A percentile compares a stretch with the other conserved stretches of the same genome.
Evolutionary conservation across 768 basidiomycete genomes (phyloP).

Genomic region (Leccinum disarticulatum): DNA sequence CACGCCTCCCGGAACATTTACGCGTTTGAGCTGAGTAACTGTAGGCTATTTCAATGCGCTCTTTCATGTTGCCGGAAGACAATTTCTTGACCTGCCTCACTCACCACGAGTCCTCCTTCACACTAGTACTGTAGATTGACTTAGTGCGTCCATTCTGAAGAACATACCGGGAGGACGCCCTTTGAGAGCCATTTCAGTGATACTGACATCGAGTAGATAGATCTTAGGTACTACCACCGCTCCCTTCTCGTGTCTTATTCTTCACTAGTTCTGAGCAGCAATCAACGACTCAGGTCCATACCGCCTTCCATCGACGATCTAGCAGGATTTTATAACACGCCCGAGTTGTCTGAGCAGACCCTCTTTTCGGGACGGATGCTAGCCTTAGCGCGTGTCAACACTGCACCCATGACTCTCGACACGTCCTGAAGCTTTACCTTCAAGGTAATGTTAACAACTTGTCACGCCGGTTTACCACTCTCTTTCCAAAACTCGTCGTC

Average conservation of each 20-base stretch:
- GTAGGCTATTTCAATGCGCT: background rate
- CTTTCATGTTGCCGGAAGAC: constrained; percentile 9
- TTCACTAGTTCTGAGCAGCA: too few species aligned
- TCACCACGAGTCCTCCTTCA: constrained; percentile 7
- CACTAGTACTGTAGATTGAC: constrained; percentile 16
- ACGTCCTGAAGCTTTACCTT: too few species aligned
- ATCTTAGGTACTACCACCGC: too few species aligned
- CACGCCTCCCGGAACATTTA: constrained; percentile 24
- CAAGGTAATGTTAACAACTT: too few species aligned
- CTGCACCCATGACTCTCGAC: too few species aligned
- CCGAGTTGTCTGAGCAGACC: too few species aligned
- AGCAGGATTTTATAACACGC: constrained; percentile 43
- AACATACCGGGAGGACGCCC: constrained; percentile 45
- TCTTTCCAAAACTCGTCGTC: too few species aligned
- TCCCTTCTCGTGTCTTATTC: background rate
- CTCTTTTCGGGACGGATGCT: constrained; percentile 23
- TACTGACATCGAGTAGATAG: constrained; percentile 34
- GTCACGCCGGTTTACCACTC: too few species aligned
- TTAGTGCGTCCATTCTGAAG: constrained; percentile 33
- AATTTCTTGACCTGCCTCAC: constrained; percentile 17
- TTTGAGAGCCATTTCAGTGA: constrained; percentile 46
- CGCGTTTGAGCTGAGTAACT: constrained; percentile 18
- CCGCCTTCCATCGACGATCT: constrained; percentile 50
- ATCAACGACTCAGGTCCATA: constrained; percentile 50
- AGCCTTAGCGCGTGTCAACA: constrained; percentile 37